Evolutionary conservation across 179 eudicot species (phyloP).

Genomic region (Spinacia oleracea): DNA sequence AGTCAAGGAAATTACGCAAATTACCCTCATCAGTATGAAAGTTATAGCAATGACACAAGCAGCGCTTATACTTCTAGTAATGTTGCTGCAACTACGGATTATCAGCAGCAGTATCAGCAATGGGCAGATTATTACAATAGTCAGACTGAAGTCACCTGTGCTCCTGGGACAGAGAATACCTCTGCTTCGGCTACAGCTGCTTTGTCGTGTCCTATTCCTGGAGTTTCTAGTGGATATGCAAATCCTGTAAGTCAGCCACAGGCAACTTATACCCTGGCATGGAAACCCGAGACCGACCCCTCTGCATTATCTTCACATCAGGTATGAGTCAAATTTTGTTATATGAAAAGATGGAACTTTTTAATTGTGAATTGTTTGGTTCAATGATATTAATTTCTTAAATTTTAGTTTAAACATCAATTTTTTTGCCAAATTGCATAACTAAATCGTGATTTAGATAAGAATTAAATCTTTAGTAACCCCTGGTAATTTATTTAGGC

Average conservation of each 20-base stretch:
- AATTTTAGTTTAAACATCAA: no score
- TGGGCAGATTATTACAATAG: slow-evolving; percentile 92
- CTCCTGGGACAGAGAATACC: slow-evolving; percentile 93
- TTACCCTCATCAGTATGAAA: slow-evolving; percentile 67
- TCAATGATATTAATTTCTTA: not conserved
- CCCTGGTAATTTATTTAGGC: not conserved
- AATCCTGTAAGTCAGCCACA: slow-evolving; percentile 59
- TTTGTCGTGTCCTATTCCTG: slow-evolving; percentile 54
- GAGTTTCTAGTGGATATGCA: slow-evolving; percentile 54
- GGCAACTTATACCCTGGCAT: slow-evolving; percentile 52
- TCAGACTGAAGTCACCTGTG: slow-evolving; percentile 92
- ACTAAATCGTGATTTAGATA: no score
- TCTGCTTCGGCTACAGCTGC: slow-evolving; percentile 53
- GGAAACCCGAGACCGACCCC: slow-evolving; percentile 66
- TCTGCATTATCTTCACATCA: slow-evolving; percentile 61
- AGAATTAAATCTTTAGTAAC: not conserved
- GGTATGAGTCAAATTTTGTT: slow-evolving; percentile 51
- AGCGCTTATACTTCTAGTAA: slow-evolving; percentile 59
- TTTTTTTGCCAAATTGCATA: no score
- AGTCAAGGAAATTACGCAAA: slow-evolving; percentile 67
- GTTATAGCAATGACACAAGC: slow-evolving; percentile 66
- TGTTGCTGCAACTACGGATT: slow-evolving; percentile 51
- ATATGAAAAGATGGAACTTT: not conserved
- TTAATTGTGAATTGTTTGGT: not conserved
- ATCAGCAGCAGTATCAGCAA: slow-evolving; percentile 78